phyloP scores from a whole-genome alignment of 805 yeast species.

The Yamadazyma phyllophila region DNA sequence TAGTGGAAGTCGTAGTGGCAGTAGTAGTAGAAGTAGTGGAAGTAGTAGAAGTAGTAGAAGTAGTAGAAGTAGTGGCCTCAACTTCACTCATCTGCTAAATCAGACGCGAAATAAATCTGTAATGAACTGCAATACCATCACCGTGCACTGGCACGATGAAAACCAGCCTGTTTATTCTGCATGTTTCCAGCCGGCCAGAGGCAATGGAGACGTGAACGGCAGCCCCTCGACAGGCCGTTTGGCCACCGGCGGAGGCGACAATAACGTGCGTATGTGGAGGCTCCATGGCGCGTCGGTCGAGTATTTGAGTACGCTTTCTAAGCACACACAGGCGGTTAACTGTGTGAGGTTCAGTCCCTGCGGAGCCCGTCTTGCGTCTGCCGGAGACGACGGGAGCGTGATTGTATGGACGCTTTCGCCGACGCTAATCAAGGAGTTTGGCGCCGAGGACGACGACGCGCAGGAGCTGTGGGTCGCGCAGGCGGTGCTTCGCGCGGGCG shows the following conservation, averaged over 20 bases:
- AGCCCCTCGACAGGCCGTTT: constrained; percentile 41
- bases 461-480: constrained; percentile 74
- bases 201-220: constrained; percentile 3
- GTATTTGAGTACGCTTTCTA: constrained; percentile 75
- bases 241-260: constrained; percentile 92
- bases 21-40: no score
- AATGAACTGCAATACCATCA: constrained; percentile 46
- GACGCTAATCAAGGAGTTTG: constrained; percentile 57
- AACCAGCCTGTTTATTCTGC: constrained; percentile 71
- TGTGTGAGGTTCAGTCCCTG: constrained; percentile 75
- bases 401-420: constrained; percentile 72
- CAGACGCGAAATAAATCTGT: not conserved
- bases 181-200: constrained; percentile 51
- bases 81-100: no score
- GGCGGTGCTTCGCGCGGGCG: constrained; percentile 54
- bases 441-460: constrained; percentile 54
- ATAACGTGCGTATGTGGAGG: constrained; percentile 14
- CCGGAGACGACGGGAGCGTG: constrained; percentile 93
- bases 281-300: constrained; percentile 59
- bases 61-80: no score
- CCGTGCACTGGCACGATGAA: constrained; percentile 74
- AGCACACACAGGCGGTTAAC: constrained; percentile 94
- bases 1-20: no score
- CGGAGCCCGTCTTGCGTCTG: constrained; percentile 77
- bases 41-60: no score